phyloP scores from a whole-genome alignment of 768 basidiomycete genomes.

The Termitomyces sp. region DNA sequence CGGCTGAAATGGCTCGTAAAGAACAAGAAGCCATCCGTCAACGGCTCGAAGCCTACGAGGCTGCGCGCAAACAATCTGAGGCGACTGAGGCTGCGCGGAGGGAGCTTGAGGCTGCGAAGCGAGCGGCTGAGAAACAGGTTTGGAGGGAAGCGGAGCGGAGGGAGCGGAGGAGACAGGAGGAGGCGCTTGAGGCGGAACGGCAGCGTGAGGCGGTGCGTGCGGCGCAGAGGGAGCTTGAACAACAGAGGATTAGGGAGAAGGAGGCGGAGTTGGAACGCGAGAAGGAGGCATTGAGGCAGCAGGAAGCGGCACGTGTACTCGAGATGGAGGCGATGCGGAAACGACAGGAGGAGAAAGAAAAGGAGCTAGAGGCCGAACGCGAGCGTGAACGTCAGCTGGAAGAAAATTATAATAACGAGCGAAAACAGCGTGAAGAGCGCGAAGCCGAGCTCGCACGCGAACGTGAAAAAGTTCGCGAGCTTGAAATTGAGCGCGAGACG shows the following conservation, averaged over 20 bases:
- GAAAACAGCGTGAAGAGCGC: conserved; percentile 12
- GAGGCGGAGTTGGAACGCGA: conserved; percentile 16
- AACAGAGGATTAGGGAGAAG: conserved; percentile 8
- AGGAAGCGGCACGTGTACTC: conserved; percentile 5
- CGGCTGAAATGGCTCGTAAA: not conserved
- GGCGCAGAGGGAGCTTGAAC: conserved; percentile 16
- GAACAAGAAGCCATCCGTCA: not conserved
- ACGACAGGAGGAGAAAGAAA: conserved; percentile 9
- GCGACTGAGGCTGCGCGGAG: conserved; percentile 4
- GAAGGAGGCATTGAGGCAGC: conserved; percentile 20
- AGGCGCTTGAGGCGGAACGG: conserved; percentile 10
- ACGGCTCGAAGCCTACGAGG: not conserved
- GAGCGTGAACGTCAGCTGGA: conserved; percentile 16
- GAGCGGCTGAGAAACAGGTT: conserved; percentile 4
- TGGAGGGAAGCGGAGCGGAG: conserved; percentile 7
- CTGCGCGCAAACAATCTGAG: not conserved
- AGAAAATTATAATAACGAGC: conserved; percentile 8
- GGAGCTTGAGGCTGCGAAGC: conserved; percentile 3
- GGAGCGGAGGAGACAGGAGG: conserved; percentile 10
- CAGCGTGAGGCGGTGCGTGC: conserved; percentile 10
- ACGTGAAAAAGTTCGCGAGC: conserved; percentile 14
- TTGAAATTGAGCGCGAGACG: conserved; percentile 10
- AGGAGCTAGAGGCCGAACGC: conserved; percentile 19
- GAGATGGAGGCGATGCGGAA: conserved; percentile 6
- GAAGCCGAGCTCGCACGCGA: conserved; percentile 11